Conservation (phyloP, 192 early-diverging fungal species). For the Umbelopsis ramanniana region DNA sequence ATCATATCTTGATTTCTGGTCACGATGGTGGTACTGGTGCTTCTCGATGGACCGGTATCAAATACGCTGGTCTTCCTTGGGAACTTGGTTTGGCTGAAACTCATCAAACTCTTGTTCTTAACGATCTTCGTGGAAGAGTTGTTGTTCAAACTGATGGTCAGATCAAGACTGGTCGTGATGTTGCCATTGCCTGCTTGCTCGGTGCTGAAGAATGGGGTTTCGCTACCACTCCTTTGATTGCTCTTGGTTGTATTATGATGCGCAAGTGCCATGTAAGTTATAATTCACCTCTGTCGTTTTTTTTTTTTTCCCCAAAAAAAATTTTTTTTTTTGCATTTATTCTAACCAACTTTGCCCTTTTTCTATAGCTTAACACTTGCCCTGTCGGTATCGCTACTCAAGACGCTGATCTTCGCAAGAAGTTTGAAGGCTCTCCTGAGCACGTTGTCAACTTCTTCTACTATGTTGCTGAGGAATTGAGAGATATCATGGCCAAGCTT, state of each 20-base stretch:
- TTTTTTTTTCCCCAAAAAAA: too few species aligned
- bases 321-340: too few species aligned
- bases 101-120: slow-evolving; percentile 97
- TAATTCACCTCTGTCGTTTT: too few species aligned
- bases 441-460: slow-evolving; percentile 98
- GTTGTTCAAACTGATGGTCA: slow-evolving; percentile 98
- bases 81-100: slow-evolving; percentile 99
- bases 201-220: slow-evolving; percentile 99
- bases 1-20: slow-evolving; percentile 93
- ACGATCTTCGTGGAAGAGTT: slow-evolving; percentile 95
- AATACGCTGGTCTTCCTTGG: slow-evolving; percentile 98
- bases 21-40: slow-evolving; percentile 99
- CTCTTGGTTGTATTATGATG: slow-evolving; percentile 97
- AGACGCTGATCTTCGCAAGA: slow-evolving; percentile 89
- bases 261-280: slow-evolving; percentile 57
- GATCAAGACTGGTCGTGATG: slow-evolving; percentile 96
- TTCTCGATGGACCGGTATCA: slow-evolving; percentile 96
- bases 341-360: too few species aligned
- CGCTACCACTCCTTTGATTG: slow-evolving; percentile 97
- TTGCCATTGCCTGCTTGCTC: slow-evolving; percentile 95
- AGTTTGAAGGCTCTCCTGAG: slow-evolving; percentile 95
- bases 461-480: slow-evolving; percentile 94
- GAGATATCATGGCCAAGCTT: slow-evolving; percentile 91
- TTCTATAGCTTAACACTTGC: slow-evolving; percentile 74
- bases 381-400: slow-evolving; percentile 98